Percentiles rank a stretch among this genome's conserved stretches.
phyloP scores from a whole-genome alignment of 2,329 filamentous ascomycete genomes.

The Fusarium decemcellulare region DNA sequence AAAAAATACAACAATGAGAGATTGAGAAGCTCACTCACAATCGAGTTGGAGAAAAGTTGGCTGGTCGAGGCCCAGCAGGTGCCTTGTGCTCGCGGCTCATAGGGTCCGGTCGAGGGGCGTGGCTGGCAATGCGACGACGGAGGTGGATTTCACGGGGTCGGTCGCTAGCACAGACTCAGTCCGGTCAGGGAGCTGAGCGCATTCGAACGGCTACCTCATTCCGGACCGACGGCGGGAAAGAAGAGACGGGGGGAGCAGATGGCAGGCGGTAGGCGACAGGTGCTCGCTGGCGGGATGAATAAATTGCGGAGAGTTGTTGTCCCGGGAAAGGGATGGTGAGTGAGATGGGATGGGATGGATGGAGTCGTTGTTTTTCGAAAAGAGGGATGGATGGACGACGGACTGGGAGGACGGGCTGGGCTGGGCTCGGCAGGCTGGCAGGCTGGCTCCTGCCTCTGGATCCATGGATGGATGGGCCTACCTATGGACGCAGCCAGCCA shows the following conservation, averaged over 20 bases:
- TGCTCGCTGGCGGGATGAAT: slow-evolving; percentile 17
- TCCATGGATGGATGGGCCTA: neutral
- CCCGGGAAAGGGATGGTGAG: slow-evolving; percentile 37
- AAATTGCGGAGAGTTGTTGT: slow-evolving; percentile 30
- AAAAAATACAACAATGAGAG: slow-evolving; percentile 19
- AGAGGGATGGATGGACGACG: slow-evolving; percentile 33
- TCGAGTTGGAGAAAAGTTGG: slow-evolving; percentile 69
- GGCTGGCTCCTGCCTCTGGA: too few relatives aligned
- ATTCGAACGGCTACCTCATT: slow-evolving; percentile 71
- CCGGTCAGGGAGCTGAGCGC: slow-evolving; percentile 73
- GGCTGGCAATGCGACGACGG: slow-evolving; percentile 50
- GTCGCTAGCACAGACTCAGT: slow-evolving; percentile 63
- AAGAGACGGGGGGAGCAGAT: slow-evolving; percentile 10
- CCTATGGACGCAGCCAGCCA: slow-evolving; percentile 13
- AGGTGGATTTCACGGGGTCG: slow-evolving; percentile 45
- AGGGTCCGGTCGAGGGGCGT: slow-evolving; percentile 49
- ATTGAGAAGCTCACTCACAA: slow-evolving; percentile 58
- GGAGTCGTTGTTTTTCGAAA: slow-evolving; percentile 44
- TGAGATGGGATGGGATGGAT: slow-evolving; percentile 45
- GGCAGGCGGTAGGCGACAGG: slow-evolving; percentile 23
- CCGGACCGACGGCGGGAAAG: slow-evolving; percentile 52
- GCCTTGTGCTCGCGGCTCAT: slow-evolving; percentile 64
- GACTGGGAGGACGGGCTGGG: slow-evolving; percentile 1
- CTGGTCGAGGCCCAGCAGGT: slow-evolving; percentile 72
- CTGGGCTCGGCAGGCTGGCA: too few relatives aligned